These are phyloP conservation scores for Aspergillus eucalypticola DNA, from an alignment of 2,329 filamentous ascomycete species.

Conservation along the genomic window DNA sequence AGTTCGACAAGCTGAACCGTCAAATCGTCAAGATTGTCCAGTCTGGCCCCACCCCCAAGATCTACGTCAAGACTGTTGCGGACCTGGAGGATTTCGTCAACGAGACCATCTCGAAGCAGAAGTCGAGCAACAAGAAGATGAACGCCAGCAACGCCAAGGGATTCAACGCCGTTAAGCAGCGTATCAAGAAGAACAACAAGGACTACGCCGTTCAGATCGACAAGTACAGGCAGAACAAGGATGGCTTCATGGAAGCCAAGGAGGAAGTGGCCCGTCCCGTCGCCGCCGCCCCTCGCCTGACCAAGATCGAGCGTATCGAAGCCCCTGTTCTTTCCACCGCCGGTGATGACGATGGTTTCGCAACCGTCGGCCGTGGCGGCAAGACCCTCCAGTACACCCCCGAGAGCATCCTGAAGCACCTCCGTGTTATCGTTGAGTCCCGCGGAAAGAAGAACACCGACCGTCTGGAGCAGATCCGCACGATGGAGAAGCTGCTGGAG, in stretches of 20 bases:
- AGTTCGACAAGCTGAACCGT: constrained; percentile 92
- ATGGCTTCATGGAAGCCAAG: constrained; percentile 82
- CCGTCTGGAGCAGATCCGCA: constrained; percentile 87
- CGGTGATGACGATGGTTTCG: constrained; percentile 81
- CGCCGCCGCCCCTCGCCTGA: constrained; percentile 53
- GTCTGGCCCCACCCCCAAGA: constrained; percentile 78
- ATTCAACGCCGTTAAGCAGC: constrained; percentile 95
- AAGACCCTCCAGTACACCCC: constrained; percentile 89
- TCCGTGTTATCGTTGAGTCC: constrained; percentile 89
- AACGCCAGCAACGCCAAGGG: constrained; percentile 92
- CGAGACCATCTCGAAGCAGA: constrained; percentile 92
- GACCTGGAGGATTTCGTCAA: constrained; percentile 94
- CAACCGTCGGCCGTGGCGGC: constrained; percentile 83
- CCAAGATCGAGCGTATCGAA: constrained; percentile 42
- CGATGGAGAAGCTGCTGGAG: constrained; percentile 94
- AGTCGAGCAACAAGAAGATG: constrained; percentile 97
- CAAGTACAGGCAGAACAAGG: constrained; percentile 80
- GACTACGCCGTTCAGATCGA: constrained; percentile 88
- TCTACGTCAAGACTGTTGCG: constrained; percentile 88
- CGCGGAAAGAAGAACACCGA: constrained; percentile 99
- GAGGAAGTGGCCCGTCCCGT: constrained; percentile 65
- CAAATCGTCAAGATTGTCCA: constrained; percentile 77
- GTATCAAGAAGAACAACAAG: constrained; percentile 98
- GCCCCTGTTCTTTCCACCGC: constrained; percentile 52
- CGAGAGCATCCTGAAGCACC: constrained; percentile 97